Evolutionary conservation across 2,329 filamentous ascomycete genomes (phyloP), one percentile per base, ranked within the genome.

Genomic region (Aaosphaeria pasadenensis): DNA sequence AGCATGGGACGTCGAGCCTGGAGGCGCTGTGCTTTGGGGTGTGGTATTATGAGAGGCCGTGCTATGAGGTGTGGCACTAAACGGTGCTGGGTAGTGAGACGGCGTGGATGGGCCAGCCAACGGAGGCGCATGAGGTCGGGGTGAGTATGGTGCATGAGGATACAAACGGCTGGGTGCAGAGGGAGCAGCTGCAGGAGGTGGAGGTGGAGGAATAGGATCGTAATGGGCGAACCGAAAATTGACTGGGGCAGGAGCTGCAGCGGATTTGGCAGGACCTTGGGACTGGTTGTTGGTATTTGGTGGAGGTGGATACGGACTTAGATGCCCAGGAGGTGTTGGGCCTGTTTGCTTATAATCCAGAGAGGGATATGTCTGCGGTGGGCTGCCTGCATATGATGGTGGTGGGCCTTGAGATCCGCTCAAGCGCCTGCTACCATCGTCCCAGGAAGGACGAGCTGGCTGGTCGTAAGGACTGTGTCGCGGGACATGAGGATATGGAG

Each of bases 41-140:
- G 33, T 9, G 4, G 33, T 36, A 36, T 11, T 9, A 36, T 11
- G 33, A 36, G 33, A 11, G 17, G 17, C 17, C 17, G 17, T 24
- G 17, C 17, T 24, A 24, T 24, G 17, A 24, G 17, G 17, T 24
- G 17, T 24, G 17, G 17, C 17, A 24, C 17, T 3, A 5, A 11
- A 66, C 13, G 49, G 33, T 30, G 49, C 45, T 39, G 53, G 30
- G 30, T 89, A 85, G 79, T 74, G 88, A 7, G 51, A 53, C 29
- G 49, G 54, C 9, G 43, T 53, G 33, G 55, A 46, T 13, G 57
- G 57, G 5, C 42, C 50, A 5, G 55, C 11, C 30, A 40, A 57
- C 13, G 57, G 48, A 5, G 52, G 50, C 6, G 36, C 39, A 43
- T 33, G 39, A 30, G 46, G 40, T 5, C 43, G 57, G 39, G 44